Percentiles rank a stretch among this genome's conserved stretches.
These are phyloP conservation scores for Colletotrichum acutatum DNA, from an alignment of 2,329 filamentous ascomycete genomes.

Conservation along the genomic window DNA sequence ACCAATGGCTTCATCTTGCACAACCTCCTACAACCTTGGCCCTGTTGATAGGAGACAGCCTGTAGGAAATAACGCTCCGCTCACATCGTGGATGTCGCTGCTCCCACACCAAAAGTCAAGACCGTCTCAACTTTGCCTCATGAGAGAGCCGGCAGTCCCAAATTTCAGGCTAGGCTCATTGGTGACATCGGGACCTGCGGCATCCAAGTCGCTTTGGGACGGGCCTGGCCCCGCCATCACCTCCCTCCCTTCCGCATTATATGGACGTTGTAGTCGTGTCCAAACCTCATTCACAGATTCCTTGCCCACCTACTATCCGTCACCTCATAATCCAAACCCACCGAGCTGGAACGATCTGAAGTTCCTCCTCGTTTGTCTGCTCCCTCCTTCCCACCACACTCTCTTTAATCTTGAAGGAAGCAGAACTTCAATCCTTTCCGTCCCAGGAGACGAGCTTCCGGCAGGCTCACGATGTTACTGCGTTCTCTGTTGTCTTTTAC, in stretches of 20 bases:
- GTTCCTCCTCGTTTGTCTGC: conserved; percentile 2
- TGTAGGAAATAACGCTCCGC: not conserved
- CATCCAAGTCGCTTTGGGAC: conserved; percentile 2
- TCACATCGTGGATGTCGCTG: not conserved
- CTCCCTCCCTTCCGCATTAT: not conserved
- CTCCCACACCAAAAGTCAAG: conserved; percentile 4
- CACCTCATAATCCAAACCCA: conserved; percentile 1
- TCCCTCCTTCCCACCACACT: conserved; percentile 13
- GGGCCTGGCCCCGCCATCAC: not conserved
- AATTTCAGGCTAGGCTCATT: not conserved
- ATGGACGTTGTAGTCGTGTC: not conserved
- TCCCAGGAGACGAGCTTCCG: not conserved
- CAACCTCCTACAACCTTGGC: not conserved
- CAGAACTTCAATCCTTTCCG: conserved; percentile 13
- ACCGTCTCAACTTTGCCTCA: conserved; percentile 34
- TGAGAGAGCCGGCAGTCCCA: not conserved
- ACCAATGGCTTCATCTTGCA: conserved; percentile 3
- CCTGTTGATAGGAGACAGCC: not conserved
- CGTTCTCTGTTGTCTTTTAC: conserved; percentile 13
- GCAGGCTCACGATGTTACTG: conserved; percentile 17
- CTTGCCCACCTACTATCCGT: not conserved
- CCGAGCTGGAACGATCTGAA: conserved; percentile 19
- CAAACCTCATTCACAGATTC: not conserved
- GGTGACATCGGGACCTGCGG: conserved; percentile 14
- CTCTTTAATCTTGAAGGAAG: conserved; percentile 14